A percentile compares a stretch with the other conserved stretches of the same genome.
phyloP scores from a whole-genome alignment of 164 flowering plant species.

The Vitis vinifera region ASM3070453v1 NC_081815.1:17904001-17904500 shows the following conservation, averaged over 20 bases:
- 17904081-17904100: background rate
- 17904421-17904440: constrained; percentile 3
- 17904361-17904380: constrained; percentile 7
- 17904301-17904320: constrained; percentile 3
- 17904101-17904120: too few relatives aligned
- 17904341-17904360: constrained; percentile 12
- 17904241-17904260: background rate
- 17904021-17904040: background rate
- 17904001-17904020: too few relatives aligned
- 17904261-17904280: background rate
- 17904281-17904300: background rate
- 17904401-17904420: background rate
- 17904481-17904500: background rate
- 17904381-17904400: background rate
- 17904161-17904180: background rate
- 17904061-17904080: background rate
- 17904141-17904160: background rate
- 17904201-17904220: constrained; percentile 12
- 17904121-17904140: too few relatives aligned
- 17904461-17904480: background rate
- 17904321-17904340: constrained; percentile 8
- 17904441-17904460: background rate
- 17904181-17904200: background rate
- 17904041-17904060: background rate
- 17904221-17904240: background rate